Conservation (phyloP, 192 early-diverging fungal genomes). For the Allomyces macrogynus region DNA sequence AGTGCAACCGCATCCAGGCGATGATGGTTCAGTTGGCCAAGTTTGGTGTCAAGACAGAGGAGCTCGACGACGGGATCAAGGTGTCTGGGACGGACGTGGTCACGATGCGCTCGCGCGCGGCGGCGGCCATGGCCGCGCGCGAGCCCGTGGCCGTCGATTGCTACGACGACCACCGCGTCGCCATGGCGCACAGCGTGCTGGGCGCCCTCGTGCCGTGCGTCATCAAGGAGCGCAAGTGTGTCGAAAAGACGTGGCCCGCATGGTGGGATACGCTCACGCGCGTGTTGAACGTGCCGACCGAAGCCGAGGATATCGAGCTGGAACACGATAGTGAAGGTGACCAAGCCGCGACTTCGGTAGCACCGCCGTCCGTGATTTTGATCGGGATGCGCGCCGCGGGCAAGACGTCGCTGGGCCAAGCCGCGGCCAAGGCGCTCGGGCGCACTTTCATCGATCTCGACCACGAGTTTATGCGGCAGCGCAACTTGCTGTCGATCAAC, state of each 20-base stretch:
- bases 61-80: constrained; percentile 78
- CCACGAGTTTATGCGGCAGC: constrained; percentile 44
- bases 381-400: constrained; percentile 98
- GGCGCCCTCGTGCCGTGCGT: constrained; percentile 53
- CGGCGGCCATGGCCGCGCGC: constrained; percentile 24
- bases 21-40: constrained; percentile 82
- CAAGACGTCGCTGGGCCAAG: constrained; percentile 68
- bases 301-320: constrained; percentile 6
- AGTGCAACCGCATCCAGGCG: constrained; percentile 91
- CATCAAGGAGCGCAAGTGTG: constrained; percentile 86
- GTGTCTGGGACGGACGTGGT: constrained; percentile 34
- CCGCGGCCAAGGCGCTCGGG: constrained; percentile 41
- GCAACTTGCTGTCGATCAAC: constrained; percentile 49
- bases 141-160: constrained; percentile 60
- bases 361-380: constrained; percentile 52
- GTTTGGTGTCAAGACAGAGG: constrained; percentile 66
- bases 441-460: constrained; percentile 81
- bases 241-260: constrained; percentile 96
- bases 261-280: constrained; percentile 94
- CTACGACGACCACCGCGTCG: constrained; percentile 95
- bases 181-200: constrained; percentile 87
- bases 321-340: neutral
- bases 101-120: constrained; percentile 6
- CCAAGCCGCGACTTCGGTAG: neutral
- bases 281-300: constrained; percentile 40